phyloP scores from a whole-genome alignment of 441 rosid genomes.

The Syzygium syzygioides region DNA sequence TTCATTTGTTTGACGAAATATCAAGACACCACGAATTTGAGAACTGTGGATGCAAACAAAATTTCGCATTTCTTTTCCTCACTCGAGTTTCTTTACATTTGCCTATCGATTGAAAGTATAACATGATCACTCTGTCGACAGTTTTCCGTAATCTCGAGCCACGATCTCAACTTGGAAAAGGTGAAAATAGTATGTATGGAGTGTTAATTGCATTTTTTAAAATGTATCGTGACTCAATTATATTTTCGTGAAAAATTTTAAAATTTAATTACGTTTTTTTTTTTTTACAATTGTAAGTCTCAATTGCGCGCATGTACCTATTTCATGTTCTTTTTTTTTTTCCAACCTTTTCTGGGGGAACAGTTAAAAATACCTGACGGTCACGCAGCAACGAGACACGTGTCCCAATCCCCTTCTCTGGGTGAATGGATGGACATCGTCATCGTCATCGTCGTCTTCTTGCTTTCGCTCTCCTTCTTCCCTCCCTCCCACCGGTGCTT shows the following conservation, averaged over 20 bases:
- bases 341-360: neutral
- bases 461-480: neutral
- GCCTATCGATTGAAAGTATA: neutral
- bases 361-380: neutral
- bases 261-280: too few species aligned
- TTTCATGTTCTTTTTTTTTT: neutral
- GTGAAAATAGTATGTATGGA: rapidly evolving
- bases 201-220: too few species aligned
- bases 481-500: neutral
- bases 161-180: neutral
- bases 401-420: neutral
- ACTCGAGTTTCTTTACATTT: neutral
- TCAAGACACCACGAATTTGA: neutral
- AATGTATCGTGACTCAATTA: too few species aligned
- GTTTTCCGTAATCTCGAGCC: neutral
- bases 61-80: rapidly evolving
- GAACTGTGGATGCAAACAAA: neutral
- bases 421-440: neutral
- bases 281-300: too few species aligned
- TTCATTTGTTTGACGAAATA: neutral
- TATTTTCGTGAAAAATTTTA: rapidly evolving
- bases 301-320: too few species aligned
- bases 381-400: neutral
- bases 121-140: rapidly evolving
- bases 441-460: neutral